Evolutionary conservation across 2,329 filamentous ascomycete species (phyloP).

Genomic region (Aspergillus flavus): DNA sequence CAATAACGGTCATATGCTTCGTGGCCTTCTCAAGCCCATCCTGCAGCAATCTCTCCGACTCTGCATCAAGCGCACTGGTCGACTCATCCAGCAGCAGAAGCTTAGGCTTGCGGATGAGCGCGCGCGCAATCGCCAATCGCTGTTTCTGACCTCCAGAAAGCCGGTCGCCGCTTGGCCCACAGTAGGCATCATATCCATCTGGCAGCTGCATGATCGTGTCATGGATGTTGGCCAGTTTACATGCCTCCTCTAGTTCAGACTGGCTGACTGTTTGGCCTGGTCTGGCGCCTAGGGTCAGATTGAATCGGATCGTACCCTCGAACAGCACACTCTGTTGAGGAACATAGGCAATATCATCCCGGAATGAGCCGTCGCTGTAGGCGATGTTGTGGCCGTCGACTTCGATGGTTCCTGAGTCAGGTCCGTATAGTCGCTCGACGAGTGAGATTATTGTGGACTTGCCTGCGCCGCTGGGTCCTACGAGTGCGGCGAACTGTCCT

Average conservation of each 20-base stretch:
- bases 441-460: slow-evolving; percentile 67
- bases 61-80: slow-evolving; percentile 60
- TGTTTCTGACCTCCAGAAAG: slow-evolving; percentile 63
- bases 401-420: slow-evolving; percentile 52
- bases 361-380: slow-evolving; percentile 41
- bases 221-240: slow-evolving; percentile 70
- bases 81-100: slow-evolving; percentile 63
- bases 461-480: slow-evolving; percentile 70
- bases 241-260: slow-evolving; percentile 67
- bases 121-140: slow-evolving; percentile 60
- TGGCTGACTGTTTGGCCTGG: slow-evolving; percentile 59
- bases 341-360: slow-evolving; percentile 50
- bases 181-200: slow-evolving; percentile 64
- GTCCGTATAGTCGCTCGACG: slow-evolving; percentile 58
- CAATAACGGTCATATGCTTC: slow-evolving; percentile 43
- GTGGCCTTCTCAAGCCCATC: slow-evolving; percentile 40
- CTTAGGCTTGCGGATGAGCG: slow-evolving; percentile 57
- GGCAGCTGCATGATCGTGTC: slow-evolving; percentile 67
- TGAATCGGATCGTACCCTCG: slow-evolving; percentile 53
- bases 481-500: slow-evolving; percentile 51
- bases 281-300: slow-evolving; percentile 47
- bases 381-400: slow-evolving; percentile 56
- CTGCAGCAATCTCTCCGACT: slow-evolving; percentile 54
- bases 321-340: slow-evolving; percentile 54
- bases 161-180: slow-evolving; percentile 58